These are phyloP conservation scores for Pezicula neosporulosa DNA, from an alignment of 2,329 filamentous ascomycete species.

Conservation along the genomic window DNA sequence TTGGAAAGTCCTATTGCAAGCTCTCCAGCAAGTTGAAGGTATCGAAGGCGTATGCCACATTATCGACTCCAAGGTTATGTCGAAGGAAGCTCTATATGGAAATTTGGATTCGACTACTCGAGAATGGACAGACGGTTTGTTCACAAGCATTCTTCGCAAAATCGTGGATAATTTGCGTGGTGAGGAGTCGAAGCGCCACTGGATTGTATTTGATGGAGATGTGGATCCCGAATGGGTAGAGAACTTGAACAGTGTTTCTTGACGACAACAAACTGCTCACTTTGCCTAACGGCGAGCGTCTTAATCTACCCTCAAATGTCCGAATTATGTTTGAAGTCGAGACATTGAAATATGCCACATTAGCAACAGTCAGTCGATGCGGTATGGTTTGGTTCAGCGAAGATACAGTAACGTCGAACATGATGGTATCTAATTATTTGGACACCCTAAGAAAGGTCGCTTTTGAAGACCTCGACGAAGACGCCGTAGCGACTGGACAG, in stretches of 20 bases:
- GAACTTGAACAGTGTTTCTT: slow-evolving; percentile 98
- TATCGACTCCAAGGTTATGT: slow-evolving; percentile 99
- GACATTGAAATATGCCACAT: slow-evolving; percentile 92
- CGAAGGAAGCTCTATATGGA: slow-evolving; percentile 95
- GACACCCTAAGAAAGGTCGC: slow-evolving; percentile 75
- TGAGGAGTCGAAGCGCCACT: slow-evolving; percentile 94
- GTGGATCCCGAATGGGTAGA: slow-evolving; percentile 99
- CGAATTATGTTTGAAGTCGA: slow-evolving; percentile 99
- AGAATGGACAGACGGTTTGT: slow-evolving; percentile 98
- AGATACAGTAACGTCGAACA: slow-evolving; percentile 86
- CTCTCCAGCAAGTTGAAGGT: slow-evolving; percentile 84
- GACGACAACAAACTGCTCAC: slow-evolving; percentile 99
- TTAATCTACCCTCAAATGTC: slow-evolving; percentile 90
- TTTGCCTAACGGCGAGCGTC: slow-evolving; percentile 93
- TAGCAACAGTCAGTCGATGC: slow-evolving; percentile 98
- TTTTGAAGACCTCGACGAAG: slow-evolving; percentile 95
- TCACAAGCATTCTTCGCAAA: slow-evolving; percentile 95
- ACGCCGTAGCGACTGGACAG: slow-evolving; percentile 72
- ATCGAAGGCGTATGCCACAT: slow-evolving; percentile 95
- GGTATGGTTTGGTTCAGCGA: slow-evolving; percentile 99
- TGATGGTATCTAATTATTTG: slow-evolving; percentile 92
- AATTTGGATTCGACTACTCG: slow-evolving; percentile 94
- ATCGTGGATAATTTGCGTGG: slow-evolving; percentile 98
- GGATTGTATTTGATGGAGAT: slow-evolving; percentile 99
- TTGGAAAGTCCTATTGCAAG: slow-evolving; percentile 89